Evolutionary conservation across 176 grass and related monocot species (phyloP).

Genomic region (Phyllostachys edulis): DNA sequence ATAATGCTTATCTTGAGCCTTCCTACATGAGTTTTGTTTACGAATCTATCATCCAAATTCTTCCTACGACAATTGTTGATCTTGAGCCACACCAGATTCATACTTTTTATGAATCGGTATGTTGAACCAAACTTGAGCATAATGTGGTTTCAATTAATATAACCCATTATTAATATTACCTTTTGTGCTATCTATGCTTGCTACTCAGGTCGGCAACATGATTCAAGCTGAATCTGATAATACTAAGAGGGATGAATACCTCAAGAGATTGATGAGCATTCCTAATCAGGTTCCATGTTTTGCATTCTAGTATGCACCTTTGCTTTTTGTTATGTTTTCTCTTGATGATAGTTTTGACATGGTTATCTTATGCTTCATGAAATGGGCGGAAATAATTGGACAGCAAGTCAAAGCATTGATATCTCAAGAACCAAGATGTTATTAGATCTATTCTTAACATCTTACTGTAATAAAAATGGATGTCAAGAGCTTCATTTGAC

Average conservation of each 20-base stretch:
- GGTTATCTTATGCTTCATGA: constrained; percentile 52
- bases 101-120: constrained; percentile 98
- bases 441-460: constrained; percentile 99
- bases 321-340: constrained; percentile 9
- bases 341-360: constrained; percentile 24
- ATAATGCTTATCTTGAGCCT: no score
- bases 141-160: not conserved
- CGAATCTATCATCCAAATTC: no score
- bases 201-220: constrained; percentile 87
- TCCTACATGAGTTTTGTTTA: no score
- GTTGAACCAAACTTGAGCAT: constrained; percentile 24
- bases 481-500: constrained; percentile 6
- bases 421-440: constrained; percentile 97
- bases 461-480: constrained; percentile 57
- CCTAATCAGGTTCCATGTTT: constrained; percentile 74
- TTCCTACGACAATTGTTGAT: constrained; percentile 82
- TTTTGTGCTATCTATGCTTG: constrained; percentile 22
- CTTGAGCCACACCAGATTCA: constrained; percentile 99
- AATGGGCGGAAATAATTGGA: constrained; percentile 99
- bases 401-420: constrained; percentile 96
- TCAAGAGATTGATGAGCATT: constrained; percentile 98
- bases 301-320: constrained; percentile 14
- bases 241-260: constrained; percentile 94
- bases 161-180: not conserved
- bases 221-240: constrained; percentile 98